These are phyloP conservation scores for Colletotrichum ledebouriae DNA, from an alignment of 2,329 filamentous ascomycete species.

Conservation along the genomic window DNA sequence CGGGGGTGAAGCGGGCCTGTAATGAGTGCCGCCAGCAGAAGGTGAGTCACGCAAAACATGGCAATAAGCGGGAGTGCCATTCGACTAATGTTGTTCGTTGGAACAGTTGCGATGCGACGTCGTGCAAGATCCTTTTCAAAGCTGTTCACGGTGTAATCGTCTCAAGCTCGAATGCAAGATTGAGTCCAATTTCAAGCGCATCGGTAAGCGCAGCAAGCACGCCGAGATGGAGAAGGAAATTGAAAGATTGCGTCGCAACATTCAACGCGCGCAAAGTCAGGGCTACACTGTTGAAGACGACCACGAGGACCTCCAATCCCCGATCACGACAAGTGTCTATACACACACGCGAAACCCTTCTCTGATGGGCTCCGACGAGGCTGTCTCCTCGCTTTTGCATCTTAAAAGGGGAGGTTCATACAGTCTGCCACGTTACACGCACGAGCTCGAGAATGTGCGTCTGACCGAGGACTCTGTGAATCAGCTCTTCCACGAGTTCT, in stretches of 20 bases:
- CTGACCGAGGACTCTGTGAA: slow-evolving; percentile 73
- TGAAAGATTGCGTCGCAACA: slow-evolving; percentile 73
- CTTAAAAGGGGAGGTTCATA: slow-evolving; percentile 76
- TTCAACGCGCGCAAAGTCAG: slow-evolving; percentile 71
- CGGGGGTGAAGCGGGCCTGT: slow-evolving; percentile 82
- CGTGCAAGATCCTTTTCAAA: slow-evolving; percentile 82
- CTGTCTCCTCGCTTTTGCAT: slow-evolving; percentile 75
- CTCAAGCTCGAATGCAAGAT: slow-evolving; percentile 88
- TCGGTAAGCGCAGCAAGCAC: slow-evolving; percentile 85
- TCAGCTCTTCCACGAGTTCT: slow-evolving; percentile 80
- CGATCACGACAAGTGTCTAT: slow-evolving; percentile 68
- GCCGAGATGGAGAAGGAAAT: slow-evolving; percentile 90
- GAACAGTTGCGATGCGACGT: slow-evolving; percentile 84
- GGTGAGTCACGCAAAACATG: slow-evolving; percentile 63
- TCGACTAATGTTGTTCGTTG: slow-evolving; percentile 24
- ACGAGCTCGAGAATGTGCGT: slow-evolving; percentile 74
- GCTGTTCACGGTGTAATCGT: slow-evolving; percentile 82
- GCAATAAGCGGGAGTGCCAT: slow-evolving; percentile 6
- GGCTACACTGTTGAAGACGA: slow-evolving; percentile 69
- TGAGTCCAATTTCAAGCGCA: slow-evolving; percentile 87
- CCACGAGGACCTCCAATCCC: slow-evolving; percentile 71
- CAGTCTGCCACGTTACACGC: slow-evolving; percentile 69
- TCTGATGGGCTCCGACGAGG: slow-evolving; percentile 77
- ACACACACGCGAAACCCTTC: slow-evolving; percentile 73
- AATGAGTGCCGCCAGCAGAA: slow-evolving; percentile 91